These are phyloP conservation scores for Fusarium scirpi DNA, from an alignment of 2,329 filamentous ascomycete species.

Conservation along the genomic window DNA sequence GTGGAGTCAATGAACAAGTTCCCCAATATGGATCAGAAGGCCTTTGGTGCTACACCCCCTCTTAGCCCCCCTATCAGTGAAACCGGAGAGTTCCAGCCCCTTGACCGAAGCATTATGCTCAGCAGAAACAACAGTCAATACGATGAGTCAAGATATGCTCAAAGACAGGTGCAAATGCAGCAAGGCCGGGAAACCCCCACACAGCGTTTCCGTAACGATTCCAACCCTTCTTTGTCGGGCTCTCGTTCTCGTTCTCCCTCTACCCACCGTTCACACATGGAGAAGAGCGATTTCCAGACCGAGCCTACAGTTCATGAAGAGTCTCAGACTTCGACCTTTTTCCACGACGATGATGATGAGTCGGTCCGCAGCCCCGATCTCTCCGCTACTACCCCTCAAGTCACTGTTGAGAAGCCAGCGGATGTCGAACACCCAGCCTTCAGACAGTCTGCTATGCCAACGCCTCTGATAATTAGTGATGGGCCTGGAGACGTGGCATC, in stretches of 20 bases:
- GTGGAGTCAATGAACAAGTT: constrained; percentile 55
- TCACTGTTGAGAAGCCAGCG: constrained; percentile 60
- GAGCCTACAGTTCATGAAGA: constrained; percentile 53
- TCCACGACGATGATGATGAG: constrained; percentile 59
- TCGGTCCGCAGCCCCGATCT: constrained; percentile 16
- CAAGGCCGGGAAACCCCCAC: constrained; percentile 75
- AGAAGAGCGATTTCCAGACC: constrained; percentile 49
- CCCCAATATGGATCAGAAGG: constrained; percentile 50
- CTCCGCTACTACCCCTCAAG: constrained; percentile 48
- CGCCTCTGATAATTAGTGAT: constrained; percentile 55
- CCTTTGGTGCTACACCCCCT: constrained; percentile 54
- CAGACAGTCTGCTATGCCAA: constrained; percentile 59
- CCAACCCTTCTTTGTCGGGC: constrained; percentile 56
- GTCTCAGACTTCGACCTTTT: constrained; percentile 54
- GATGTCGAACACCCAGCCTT: constrained; percentile 68
- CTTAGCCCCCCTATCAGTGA: constrained; percentile 75
- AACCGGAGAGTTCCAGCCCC: constrained; percentile 71
- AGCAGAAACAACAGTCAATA: constrained; percentile 75
- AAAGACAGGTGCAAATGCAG: constrained; percentile 84
- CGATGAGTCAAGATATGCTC: constrained; percentile 86
- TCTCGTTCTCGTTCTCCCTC: constrained; percentile 63
- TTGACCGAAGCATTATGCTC: constrained; percentile 86
- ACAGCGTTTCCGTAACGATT: constrained; percentile 59
- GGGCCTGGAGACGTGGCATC: constrained; percentile 3
- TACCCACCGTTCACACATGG: constrained; percentile 52